Evolutionary conservation across 352 stramenopile species (phyloP), one percentile per base, ranked within the genome.

Genomic region (Globisporangium iwayamae): DNA sequence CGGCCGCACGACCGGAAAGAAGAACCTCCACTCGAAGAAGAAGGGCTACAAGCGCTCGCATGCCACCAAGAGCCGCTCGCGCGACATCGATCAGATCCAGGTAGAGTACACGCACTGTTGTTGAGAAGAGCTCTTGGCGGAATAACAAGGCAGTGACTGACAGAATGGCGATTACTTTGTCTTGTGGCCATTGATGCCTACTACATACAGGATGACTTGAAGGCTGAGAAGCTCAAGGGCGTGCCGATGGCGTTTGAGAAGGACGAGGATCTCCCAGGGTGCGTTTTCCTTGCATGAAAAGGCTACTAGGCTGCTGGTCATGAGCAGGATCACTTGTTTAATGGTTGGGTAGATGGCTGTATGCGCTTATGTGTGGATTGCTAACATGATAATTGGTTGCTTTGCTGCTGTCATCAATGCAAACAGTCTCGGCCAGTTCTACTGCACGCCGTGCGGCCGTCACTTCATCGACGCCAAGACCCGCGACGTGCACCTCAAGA

Each of bases 61-160:
- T 66, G 74, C 82, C 55, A 96, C 87, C 62, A 94, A 93, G 73
- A 87, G 82, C 63, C 79, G 87, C 65, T 51, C 77, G 56, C 83
- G 87, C 34, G 87, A 96, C 52, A 76, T 96, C 13, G 87, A 96
- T 60, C 87, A 96, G 81, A 94, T 96, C 68, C 87, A 94, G 74
- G 78, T 83, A 32, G 64, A 61, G 7, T 22, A 25, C 32, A 36
- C 9, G 34, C 11, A 10, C 34, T 39, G 34, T 62, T n/a, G 39
- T 13, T 47, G 41, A 14, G 16, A 48, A 48, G 43, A 47, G 43
- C 43, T 48, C 43, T 9, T 48, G 16, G 16, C 16, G 16, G 39
- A 18, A 46, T 8, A 14, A 3, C 38, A 39, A 38, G 43, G 10
- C 20, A 55, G 25, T 1, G 14, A 41, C 41, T 53, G 30, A 56